phyloP scores from a whole-genome alignment of 1,284 basidiomycete species.

The Irpex sp. region DNA sequence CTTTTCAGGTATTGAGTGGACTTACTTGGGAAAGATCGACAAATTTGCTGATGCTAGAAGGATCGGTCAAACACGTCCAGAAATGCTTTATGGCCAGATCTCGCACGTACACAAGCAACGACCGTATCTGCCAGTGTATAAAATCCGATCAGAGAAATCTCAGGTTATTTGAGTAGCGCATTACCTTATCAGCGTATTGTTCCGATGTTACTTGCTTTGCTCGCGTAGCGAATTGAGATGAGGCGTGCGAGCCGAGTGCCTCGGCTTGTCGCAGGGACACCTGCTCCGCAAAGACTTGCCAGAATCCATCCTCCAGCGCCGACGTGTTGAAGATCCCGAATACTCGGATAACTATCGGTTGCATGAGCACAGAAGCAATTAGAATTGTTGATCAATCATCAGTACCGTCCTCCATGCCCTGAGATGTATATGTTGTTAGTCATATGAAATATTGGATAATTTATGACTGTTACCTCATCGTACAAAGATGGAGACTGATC shows the following conservation, averaged over 20 bases:
- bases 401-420: neutral
- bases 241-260: no score
- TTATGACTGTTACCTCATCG: neutral
- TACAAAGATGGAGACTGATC: neutral
- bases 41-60: neutral
- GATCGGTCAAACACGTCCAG: neutral
- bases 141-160: neutral
- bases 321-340: conserved; percentile 54
- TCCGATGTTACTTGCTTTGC: conserved; percentile 25
- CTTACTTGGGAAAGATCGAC: conserved; percentile 14
- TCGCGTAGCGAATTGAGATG: neutral
- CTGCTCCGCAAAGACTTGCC: conserved; percentile 46
- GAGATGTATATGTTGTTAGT: neutral
- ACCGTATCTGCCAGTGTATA: neutral
- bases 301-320: conserved; percentile 42
- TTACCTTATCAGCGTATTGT: neutral
- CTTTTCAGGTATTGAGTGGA: neutral
- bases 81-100: conserved; percentile 22
- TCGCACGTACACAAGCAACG: conserved; percentile 28
- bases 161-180: neutral
- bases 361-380: neutral
- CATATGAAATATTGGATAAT: neutral
- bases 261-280: conserved; percentile 36
- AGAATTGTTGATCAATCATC: neutral
- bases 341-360: conserved; percentile 25